A percentile compares a stretch with the other conserved stretches of the same genome.
Evolutionary conservation across 75 land plant species (phyloP).

Genomic region (Sequoiadendron giganteum): DNA sequence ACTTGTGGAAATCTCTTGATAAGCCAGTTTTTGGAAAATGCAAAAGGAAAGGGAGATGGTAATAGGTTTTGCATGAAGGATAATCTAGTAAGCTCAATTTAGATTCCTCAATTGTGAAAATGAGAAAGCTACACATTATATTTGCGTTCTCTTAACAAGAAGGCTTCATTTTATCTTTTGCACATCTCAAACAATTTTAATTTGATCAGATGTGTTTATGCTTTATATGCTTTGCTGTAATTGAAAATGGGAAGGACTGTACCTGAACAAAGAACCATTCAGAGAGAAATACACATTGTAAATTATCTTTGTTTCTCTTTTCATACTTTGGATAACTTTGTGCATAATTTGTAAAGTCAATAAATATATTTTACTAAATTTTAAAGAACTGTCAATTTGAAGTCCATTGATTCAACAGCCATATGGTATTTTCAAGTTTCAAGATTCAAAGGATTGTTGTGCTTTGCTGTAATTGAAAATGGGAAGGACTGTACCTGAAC

Average conservation of each 20-base stretch:
- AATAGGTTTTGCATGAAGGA: background rate
- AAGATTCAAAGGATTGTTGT: no score
- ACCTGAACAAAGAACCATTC: background rate
- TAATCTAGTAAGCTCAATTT: background rate
- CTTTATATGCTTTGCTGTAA: background rate
- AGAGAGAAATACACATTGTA: background rate
- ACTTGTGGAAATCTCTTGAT: conserved; percentile 22
- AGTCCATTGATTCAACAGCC: no score
- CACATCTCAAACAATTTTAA: background rate
- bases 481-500: background rate
- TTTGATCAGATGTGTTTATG: no score
- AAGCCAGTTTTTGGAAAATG: conserved; percentile 12
- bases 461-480: background rate
- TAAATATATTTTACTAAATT: no score
- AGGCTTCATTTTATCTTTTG: background rate
- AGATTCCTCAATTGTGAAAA: background rate
- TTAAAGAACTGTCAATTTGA: no score
- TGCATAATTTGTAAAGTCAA: no score
- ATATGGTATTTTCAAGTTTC: no score
- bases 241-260: background rate
- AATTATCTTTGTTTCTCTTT: background rate
- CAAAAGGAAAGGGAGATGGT: background rate
- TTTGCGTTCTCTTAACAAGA: background rate
- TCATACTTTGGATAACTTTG: background rate
- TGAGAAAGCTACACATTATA: background rate